Conservation (phyloP, 352 stramenopile genomes). For the Pythium aquatile region DNA sequence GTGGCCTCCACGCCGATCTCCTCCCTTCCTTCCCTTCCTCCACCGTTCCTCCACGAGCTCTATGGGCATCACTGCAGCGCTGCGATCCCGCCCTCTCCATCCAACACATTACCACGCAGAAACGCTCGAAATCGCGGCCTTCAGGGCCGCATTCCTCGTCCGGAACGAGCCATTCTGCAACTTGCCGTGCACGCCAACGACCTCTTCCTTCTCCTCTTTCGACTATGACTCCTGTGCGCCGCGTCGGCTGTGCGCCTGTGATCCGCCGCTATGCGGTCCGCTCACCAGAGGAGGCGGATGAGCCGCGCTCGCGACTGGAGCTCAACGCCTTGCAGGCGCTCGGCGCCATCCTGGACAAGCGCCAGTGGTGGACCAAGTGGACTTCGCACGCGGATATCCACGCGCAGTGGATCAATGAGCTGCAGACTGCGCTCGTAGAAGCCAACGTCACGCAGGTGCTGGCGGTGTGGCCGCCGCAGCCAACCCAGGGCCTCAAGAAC, state of each 20-base stretch:
- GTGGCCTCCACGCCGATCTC: not conserved
- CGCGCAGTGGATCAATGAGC: conserved; percentile 35
- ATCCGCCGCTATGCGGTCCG: conserved; percentile 13
- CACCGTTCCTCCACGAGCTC: not conserved
- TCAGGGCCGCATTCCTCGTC: not conserved
- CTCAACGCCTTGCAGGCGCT: conserved; percentile 35
- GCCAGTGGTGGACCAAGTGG: conserved; percentile 42
- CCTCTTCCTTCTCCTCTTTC: not conserved
- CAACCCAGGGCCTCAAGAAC: conserved; percentile 2
- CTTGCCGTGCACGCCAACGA: not conserved
- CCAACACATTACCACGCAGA: too few species aligned
- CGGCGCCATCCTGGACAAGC: conserved; percentile 43
- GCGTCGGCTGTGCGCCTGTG: not conserved
- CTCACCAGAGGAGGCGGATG: conserved; percentile 14
- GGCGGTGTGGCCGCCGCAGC: conserved; percentile 6
- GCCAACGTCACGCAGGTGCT: conserved; percentile 24
- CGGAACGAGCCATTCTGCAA: conserved; percentile 10
- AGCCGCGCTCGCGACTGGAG: conserved; percentile 30
- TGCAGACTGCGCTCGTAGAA: conserved; percentile 29
- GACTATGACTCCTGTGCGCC: not conserved
- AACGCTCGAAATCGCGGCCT: not conserved
- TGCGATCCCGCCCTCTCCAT: not conserved
- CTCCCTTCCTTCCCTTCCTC: not conserved
- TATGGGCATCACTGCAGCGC: not conserved
- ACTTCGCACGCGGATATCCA: conserved; percentile 28